Evolutionary conservation across 805 yeast genomes (phyloP), one percentile per base, ranked within the genome.

Genomic region (Cyberlindnera misumaiensis): DNA sequence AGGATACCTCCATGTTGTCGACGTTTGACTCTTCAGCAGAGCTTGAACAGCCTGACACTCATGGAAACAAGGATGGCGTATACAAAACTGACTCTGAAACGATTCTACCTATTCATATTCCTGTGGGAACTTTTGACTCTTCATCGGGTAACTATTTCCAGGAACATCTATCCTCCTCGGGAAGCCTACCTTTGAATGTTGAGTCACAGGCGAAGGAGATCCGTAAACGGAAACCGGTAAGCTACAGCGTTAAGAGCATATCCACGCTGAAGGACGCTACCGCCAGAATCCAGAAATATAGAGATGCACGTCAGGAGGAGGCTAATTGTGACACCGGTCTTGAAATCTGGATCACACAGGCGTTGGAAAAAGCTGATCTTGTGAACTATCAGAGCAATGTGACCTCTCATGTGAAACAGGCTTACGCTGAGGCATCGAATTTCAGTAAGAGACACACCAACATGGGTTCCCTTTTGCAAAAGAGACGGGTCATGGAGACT

Each of bases 361-460:
- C 68, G 0, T 36, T 63, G 28, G 56, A 57, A 16, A 54, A 62
- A 3, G 52, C 57, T 10, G 65, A 62, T 16, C 40, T 50, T 16
- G 49, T 43, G 11, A 35, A 40, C 10, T 44, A 57, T 44, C 28
- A 62, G 54, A 36, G 58, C 40, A 42, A 41, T 47, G 28, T 26
- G 13, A 38, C 53, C 55, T 53, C 58, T 63, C 68, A 47, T 44
- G 88, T 82, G 2, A 63, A 72, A 24, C 75, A 72, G 39, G 87
- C 86, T 2, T 80, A 79, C 55, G 77, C 75, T 28, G 77, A 79
- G 49, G 83, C 84, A 1, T 39, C 44, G 2, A 37, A 42, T 14
- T 43, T 42, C 28, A 35, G 46, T 14, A 43, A 52, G 42, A 62
- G 53, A 42, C 64, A 67, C 37, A 56, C 65, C 10, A 64, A 67